These are phyloP conservation scores for Cyberlindnera lachancei DNA, from an alignment of 805 yeast species.

Conservation along the genomic window DNA sequence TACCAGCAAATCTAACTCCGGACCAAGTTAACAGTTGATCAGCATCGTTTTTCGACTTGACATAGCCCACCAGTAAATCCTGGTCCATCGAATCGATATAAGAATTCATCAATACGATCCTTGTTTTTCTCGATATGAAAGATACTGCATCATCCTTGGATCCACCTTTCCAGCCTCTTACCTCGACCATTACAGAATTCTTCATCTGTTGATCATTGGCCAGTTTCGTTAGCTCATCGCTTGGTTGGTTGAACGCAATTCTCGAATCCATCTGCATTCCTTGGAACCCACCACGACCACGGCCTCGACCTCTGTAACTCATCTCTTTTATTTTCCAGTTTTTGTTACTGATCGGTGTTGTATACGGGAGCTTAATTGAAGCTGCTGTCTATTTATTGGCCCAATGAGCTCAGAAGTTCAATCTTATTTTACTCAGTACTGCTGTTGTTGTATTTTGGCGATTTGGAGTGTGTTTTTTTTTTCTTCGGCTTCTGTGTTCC, in stretches of 20 bases:
- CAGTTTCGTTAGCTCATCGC: conserved; percentile 11
- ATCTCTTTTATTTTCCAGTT: too few relatives aligned
- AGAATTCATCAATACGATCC: conserved; percentile 46
- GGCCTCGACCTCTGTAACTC: conserved; percentile 6
- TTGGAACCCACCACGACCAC: conserved; percentile 1
- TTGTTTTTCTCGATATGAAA: conserved; percentile 63
- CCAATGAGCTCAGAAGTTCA: neutral
- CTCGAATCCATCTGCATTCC: neutral
- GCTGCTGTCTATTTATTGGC: too few relatives aligned
- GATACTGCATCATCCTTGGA: conserved; percentile 56
- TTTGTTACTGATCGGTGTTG: too few relatives aligned
- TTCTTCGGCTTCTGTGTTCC: neutral
- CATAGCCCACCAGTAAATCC: conserved; percentile 53
- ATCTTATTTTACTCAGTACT: too few relatives aligned
- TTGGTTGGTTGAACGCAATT: conserved; percentile 1
- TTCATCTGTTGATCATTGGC: conserved; percentile 10
- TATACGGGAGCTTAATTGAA: neutral
- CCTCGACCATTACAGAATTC: conserved; percentile 45
- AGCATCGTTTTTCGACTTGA: conserved; percentile 48
- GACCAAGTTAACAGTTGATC: conserved; percentile 49
- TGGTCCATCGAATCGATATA: conserved; percentile 51
- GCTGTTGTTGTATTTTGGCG: neutral
- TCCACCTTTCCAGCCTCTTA: conserved; percentile 80
- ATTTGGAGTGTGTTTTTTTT: neutral
- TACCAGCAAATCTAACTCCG: conserved; percentile 82